Percentiles rank a stretch among this genome's conserved stretches.
These are phyloP conservation scores for Scheffersomyces illinoinensis DNA, from an alignment of 1,139 yeast genomes.

Conservation along the genomic window DNA sequence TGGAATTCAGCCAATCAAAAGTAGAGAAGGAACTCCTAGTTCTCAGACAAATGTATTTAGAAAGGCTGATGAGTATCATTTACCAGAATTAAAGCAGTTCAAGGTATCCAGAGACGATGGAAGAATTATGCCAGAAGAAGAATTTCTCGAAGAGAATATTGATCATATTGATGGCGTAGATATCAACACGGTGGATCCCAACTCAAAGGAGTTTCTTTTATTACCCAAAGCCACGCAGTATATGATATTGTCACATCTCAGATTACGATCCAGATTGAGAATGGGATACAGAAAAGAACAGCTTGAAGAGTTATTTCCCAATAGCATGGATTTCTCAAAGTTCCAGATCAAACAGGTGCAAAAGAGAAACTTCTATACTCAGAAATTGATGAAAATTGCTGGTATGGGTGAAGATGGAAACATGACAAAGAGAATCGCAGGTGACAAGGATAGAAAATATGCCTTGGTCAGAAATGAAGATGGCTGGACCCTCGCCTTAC, in stretches of 20 bases:
- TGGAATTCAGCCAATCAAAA: slow-evolving; percentile 10
- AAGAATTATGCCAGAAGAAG: slow-evolving; percentile 74
- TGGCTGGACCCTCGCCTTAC: slow-evolving; percentile 85
- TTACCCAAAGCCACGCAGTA: slow-evolving; percentile 85
- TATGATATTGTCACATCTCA: slow-evolving; percentile 77
- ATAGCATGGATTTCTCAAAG: slow-evolving; percentile 84
- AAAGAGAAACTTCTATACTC: slow-evolving; percentile 87
- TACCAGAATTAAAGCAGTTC: slow-evolving; percentile 61
- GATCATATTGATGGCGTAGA: slow-evolving; percentile 74
- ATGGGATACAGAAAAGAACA: slow-evolving; percentile 94
- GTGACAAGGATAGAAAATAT: slow-evolving; percentile 79
- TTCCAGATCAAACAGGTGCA: slow-evolving; percentile 94
- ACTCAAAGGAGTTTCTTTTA: slow-evolving; percentile 60
- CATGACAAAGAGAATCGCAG: slow-evolving; percentile 66
- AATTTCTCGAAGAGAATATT: slow-evolving; percentile 61
- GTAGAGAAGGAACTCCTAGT: not conserved
- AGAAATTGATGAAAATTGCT: slow-evolving; percentile 76
- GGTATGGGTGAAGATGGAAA: slow-evolving; percentile 73
- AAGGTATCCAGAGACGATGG: slow-evolving; percentile 52
- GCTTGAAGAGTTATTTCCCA: slow-evolving; percentile 74
- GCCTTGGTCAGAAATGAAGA: slow-evolving; percentile 72
- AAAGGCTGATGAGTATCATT: slow-evolving; percentile 76
- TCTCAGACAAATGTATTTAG: slow-evolving; percentile 18
- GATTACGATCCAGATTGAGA: slow-evolving; percentile 84
- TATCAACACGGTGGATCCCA: slow-evolving; percentile 68